phyloP scores from a whole-genome alignment of 805 yeast genomes.

The Suhomyces faveliae region DNA sequence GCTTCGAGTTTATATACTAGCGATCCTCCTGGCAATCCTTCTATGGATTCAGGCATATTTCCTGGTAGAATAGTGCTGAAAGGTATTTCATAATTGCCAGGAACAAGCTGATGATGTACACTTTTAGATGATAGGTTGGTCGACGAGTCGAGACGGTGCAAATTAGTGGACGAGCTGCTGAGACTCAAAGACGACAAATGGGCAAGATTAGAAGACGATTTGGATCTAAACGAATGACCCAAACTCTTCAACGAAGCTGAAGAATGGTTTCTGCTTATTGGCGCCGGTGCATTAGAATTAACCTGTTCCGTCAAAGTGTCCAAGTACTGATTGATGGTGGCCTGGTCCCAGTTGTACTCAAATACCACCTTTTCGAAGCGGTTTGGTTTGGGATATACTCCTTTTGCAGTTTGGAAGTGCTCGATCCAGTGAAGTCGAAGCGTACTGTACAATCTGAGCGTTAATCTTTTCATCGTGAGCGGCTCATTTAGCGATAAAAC shows the following conservation, averaged over 20 bases:
- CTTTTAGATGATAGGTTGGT: conserved; percentile 23
- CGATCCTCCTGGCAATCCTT: conserved; percentile 81
- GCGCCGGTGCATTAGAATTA: no score
- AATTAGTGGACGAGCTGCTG: conserved; percentile 6
- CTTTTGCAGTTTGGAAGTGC: conserved; percentile 44
- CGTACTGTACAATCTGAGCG: conserved; percentile 65
- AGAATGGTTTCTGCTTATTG: conserved; percentile 34
- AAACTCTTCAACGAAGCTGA: conserved; percentile 42
- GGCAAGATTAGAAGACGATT: conserved; percentile 28
- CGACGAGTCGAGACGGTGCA: conserved; percentile 7
- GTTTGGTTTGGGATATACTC: conserved; percentile 45
- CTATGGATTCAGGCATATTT: conserved; percentile 78
- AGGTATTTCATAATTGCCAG: conserved; percentile 89
- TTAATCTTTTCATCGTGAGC: conserved; percentile 59
- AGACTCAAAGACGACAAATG: conserved; percentile 9
- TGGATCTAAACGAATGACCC: conserved; percentile 30
- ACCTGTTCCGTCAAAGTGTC: conserved; percentile 20
- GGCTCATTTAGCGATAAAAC: conserved; percentile 78
- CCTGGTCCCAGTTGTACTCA: conserved; percentile 77
- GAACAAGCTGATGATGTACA: conserved; percentile 33
- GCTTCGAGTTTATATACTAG: conserved; percentile 74
- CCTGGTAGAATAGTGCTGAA: conserved; percentile 86
- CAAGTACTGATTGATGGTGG: conserved; percentile 49
- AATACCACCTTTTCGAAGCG: conserved; percentile 62
- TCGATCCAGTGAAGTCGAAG: conserved; percentile 67